Evolutionary conservation across 192 early-diverging fungal species (phyloP), one percentile per base, ranked within the genome.

Genomic region (Gaertneriomyces semiglobifer): DNA sequence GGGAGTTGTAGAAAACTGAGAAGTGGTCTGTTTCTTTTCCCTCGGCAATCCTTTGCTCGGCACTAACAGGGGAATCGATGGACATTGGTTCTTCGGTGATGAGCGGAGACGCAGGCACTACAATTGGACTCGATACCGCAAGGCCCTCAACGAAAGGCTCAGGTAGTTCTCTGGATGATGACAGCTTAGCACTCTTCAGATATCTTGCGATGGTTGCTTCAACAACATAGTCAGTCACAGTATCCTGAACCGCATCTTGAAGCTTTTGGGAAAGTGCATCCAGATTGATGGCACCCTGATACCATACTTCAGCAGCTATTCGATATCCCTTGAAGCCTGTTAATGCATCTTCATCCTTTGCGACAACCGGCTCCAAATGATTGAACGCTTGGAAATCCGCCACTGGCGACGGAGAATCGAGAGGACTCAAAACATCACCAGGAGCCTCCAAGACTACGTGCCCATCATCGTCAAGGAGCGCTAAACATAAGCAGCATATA

Each of bases 221-320:
- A 14, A 74, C 53, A 8, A 46, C 53, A 46, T 79, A 83, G 48
- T 83, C 77, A 53, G 69, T 16, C 16, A 71, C 16, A 2, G 81
- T 65, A 39, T 77, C 62, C 6, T 61, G 41, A 55, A 78, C 66
- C 7, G 69, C 64, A 16, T 39, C 48, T 19, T 60, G 53, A 18
- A 78, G 54, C 33, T 57, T 54, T 9, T 71, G 59, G 53, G 66
- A 47, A 3, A 79, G 44, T 7, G 39, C 50, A 11, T 77, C 72
- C 8, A 67, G 7, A 42, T 76, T 77, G 25, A 83, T 53, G 19
- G 60, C 16, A 19, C 81, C 76, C 11, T 73, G 65, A 6, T 33
- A 69, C 81, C 81, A 83, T 8, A 79, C 62, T 38, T 73, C 70
- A n/a, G 76, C 57, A n/a, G 50, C 68, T 6, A 83, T 48, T 44